Base-by-base conservation (phyloP, 352 stramenopile genomes). In the Phytophthora pinifolia region DNA sequence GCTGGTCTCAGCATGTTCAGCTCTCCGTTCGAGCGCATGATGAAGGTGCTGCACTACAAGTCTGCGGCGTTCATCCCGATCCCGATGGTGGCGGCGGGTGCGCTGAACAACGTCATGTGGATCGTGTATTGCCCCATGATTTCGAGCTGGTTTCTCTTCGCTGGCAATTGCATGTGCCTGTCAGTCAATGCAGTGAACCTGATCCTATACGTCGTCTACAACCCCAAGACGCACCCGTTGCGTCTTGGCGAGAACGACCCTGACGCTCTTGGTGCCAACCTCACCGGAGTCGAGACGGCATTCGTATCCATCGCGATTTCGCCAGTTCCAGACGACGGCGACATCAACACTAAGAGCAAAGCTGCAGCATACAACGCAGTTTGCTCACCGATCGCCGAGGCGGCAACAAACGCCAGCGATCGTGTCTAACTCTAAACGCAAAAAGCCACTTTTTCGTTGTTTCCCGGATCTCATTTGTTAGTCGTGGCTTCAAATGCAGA, bases 81-180 rank as follows among this genome's bases (percentile, higher is more conserved):
- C 22, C 49, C 37, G 18, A 74, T 81, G 62, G 66, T 76, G 43
- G 27, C 67, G 20, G 62, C 54, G 0, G 62, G 65, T 13, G 22
- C 73, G 17, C 18, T 64, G 33, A 75, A 69, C 53, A 72, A 62
- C 44, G 47, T 57, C 12, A 58, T 77, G 13, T 81, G 67, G 72
- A 57, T 77, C 41, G 52, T 25, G 3, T 25, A 25, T 25, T 25
- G 20, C 20, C 20, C 20, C 20, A 25, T 25, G 20, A 25, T 25
- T 3, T 25, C 20, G 20, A 25, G 20, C 20, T 25, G 20, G 20
- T 25, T 25, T 3, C 20, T 25, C 3, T 25, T 25, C 20, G 36
- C 36, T n/a, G 41, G 41, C 8, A 47, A 47, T n/a, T 22, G 5
- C 6, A 13, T 47, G 39, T 46, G 39, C 22, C 6, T 46, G 39